Conservation (phyloP, 768 basidiomycete species). For the Russula sp. region DNA sequence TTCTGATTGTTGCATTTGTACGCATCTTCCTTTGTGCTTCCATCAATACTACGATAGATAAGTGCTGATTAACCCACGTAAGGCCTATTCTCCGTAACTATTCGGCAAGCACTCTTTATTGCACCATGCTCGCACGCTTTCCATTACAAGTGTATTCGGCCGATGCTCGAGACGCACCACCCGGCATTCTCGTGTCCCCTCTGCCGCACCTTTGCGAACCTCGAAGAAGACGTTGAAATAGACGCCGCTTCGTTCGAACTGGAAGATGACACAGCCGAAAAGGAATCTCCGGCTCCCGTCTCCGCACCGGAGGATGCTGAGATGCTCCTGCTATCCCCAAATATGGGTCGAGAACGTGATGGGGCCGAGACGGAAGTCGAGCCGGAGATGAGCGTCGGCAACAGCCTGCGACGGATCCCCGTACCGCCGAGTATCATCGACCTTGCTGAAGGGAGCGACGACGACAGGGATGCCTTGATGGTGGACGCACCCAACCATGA, state of each 20-base stretch:
- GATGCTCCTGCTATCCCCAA: slow-evolving; percentile 21
- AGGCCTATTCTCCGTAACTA: slow-evolving; percentile 83
- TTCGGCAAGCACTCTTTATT: slow-evolving; percentile 95
- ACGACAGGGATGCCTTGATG: slow-evolving; percentile 26
- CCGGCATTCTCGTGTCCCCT: slow-evolving; percentile 94
- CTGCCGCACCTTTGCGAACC: slow-evolving; percentile 90
- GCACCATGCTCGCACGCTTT: slow-evolving; percentile 96
- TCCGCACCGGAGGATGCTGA: slow-evolving; percentile 19
- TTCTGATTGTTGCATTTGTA: slow-evolving; percentile 93
- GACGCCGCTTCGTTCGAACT: slow-evolving; percentile 37
- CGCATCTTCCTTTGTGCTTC: slow-evolving; percentile 35
- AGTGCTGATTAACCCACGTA: slow-evolving; percentile 1
- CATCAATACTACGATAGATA: background rate
- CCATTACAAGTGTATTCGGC: slow-evolving; percentile 96
- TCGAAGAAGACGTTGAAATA: slow-evolving; percentile 92
- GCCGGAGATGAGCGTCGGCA: slow-evolving; percentile 9
- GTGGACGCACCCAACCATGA: slow-evolving; percentile 4
- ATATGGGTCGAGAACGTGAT: slow-evolving; percentile 19
- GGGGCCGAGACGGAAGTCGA: slow-evolving; percentile 28
- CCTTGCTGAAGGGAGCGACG: slow-evolving; percentile 24
- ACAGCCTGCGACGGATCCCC: slow-evolving; percentile 17
- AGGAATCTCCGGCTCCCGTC: background rate
- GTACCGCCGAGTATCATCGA: slow-evolving; percentile 26
- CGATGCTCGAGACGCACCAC: slow-evolving; percentile 82
- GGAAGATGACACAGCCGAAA: slow-evolving; percentile 6